Conservation (phyloP, 495 filamentous ascomycete genomes). For the Aspergillus ostianus region DNA sequence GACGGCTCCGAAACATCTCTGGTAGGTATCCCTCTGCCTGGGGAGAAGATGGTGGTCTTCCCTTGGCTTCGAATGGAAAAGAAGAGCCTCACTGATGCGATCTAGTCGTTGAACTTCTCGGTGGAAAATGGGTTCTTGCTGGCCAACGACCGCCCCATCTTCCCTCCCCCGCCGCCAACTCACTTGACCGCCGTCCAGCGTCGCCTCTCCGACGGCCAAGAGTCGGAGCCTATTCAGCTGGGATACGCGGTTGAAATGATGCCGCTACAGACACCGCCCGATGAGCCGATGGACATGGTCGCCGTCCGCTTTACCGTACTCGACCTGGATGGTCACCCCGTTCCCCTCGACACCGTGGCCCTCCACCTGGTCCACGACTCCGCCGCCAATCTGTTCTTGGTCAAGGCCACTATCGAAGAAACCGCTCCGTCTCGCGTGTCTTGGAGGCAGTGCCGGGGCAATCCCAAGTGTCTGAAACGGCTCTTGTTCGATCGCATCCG, state of each 20-base stretch:
- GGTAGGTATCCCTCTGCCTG: conserved; percentile 25
- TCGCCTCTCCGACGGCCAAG: conserved; percentile 33
- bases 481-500: conserved; percentile 41
- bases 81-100: conserved; percentile 8
- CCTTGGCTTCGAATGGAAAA: conserved; percentile 1
- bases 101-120: conserved; percentile 42
- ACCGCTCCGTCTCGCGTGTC: conserved; percentile 33
- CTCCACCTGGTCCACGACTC: conserved; percentile 41
- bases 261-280: conserved; percentile 28
- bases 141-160: conserved; percentile 50
- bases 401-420: conserved; percentile 37
- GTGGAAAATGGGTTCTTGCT: conserved; percentile 40
- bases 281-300: conserved; percentile 34
- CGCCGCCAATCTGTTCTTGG: conserved; percentile 38
- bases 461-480: conserved; percentile 38
- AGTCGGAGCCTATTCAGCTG: conserved; percentile 34
- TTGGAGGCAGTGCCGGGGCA: conserved; percentile 43
- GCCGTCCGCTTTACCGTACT: conserved; percentile 47
- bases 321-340: conserved; percentile 48
- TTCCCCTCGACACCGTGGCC: conserved; percentile 48
- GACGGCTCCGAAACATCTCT: conserved; percentile 37
- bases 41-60: background rate
- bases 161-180: conserved; percentile 40
- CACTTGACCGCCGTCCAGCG: conserved; percentile 38
- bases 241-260: conserved; percentile 47